Evolutionary conservation across 805 yeast species (phyloP).

Genomic region (Candida pseudofarinosa): DNA sequence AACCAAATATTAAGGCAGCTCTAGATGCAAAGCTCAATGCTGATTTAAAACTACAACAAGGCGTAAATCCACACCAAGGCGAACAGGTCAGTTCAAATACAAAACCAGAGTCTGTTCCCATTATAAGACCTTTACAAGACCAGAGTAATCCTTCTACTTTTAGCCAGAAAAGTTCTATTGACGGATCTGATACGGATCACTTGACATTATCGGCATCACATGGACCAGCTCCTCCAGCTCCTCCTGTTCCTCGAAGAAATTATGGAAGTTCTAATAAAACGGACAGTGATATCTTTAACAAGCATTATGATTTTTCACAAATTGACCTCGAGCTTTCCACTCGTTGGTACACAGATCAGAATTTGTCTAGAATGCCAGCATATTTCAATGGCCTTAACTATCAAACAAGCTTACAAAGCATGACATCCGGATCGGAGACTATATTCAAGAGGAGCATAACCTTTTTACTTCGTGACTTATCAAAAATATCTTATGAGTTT

Average conservation of each 20-base stretch:
- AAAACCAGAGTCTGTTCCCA: background rate
- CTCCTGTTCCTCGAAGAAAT: slow-evolving; percentile 29
- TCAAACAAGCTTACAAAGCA: slow-evolving; percentile 15
- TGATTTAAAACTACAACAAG: too few species aligned
- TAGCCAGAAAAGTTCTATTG: background rate
- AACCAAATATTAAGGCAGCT: background rate
- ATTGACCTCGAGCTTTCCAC: slow-evolving; percentile 40
- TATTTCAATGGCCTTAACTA: slow-evolving; percentile 35
- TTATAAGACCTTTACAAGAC: background rate
- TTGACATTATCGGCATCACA: background rate
- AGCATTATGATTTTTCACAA: slow-evolving; percentile 23
- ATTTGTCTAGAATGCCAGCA: slow-evolving; percentile 30
- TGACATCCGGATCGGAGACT: slow-evolving; percentile 11
- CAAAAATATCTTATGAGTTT: slow-evolving; percentile 31
- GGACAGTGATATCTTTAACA: slow-evolving; percentile 11
- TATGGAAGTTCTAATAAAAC: slow-evolving; percentile 10
- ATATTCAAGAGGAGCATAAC: slow-evolving; percentile 23
- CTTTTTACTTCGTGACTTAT: slow-evolving; percentile 40
- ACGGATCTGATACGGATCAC: background rate
- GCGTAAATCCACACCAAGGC: too few species aligned
- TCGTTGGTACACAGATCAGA: slow-evolving; percentile 44
- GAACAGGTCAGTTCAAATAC: background rate
- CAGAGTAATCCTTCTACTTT: background rate
- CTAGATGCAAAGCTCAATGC: background rate
- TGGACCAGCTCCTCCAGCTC: slow-evolving; percentile 11